Base-by-base conservation (phyloP, 495 filamentous ascomycete species). In the Alectoria sarmentosa region DNA sequence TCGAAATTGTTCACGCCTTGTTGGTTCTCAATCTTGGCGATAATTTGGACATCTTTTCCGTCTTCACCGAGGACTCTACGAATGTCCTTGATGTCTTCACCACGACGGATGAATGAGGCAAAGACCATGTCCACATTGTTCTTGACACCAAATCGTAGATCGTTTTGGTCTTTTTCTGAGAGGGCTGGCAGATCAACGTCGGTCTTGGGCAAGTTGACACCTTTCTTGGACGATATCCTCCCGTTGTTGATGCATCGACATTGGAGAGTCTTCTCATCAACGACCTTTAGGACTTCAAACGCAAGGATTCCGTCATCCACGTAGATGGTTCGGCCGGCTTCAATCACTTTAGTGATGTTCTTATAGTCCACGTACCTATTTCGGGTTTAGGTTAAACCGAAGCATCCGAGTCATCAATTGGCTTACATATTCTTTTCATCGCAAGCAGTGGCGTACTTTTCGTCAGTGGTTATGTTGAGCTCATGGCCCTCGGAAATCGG, bases 1-100 rank as follows among this genome's bases (percentile, higher is more conserved):
- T 91, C 88, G 75, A 98, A 98, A 84, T 98, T 98, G 88, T 98
- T 97, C 66, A 90, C 86, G 75, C 94, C 94, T 78, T 98, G 94
- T 77, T 96, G 90, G 81, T 98, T 98, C 83, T 98, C 94, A 70
- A 98, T 96, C 86, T 98, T 98, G 81, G 94, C 91, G 76, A 98
- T 96, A 77, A 98, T 97, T 83, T 98, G 95, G 72, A 98, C 97
- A 70, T 95, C 89, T 76, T 88, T 88, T 68, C 94, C 94, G n/a
- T 92, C 91, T 71, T 90, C 83, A 56, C 94, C 94, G 42, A 98
- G 85, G 41, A 97, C 87, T 61, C 90, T 86, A 66, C 94, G 92
- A 76, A 98, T 98, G 65, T 88, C 82, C 67, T 82, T 86, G 81
- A 98, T 96, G 75, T 98, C 94, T 67, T 87, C 86, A 54, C 89